Base-by-base conservation (phyloP, 2,329 filamentous ascomycete genomes). In the Xylariaceae sp. region DNA sequence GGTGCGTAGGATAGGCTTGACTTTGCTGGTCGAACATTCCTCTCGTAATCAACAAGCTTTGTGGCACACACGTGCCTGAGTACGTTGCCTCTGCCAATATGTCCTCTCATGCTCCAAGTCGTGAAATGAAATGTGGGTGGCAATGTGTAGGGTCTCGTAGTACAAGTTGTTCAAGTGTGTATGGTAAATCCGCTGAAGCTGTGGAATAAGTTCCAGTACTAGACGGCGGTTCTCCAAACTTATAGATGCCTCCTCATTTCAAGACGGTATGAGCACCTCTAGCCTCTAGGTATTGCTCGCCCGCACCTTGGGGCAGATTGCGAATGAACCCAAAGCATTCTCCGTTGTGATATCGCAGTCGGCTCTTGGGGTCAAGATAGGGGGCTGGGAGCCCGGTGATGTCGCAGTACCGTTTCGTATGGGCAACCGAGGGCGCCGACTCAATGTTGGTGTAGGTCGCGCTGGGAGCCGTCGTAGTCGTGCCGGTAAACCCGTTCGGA, bases 381-480 rank as follows among this genome's bases (percentile, higher is more conserved):
- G 87, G 86, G 30, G 90, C 89, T n/a, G 89, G 83, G 57, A 99
- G 73, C 1, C 94, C 95, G 1, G 94, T 99, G 61, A 99, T 81
- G 69, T 99, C 95, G 74, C 94, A 99, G 71, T 97, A 99, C 62
- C 87, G 88, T 70, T 86, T 90, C 65, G 89, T 82, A 58, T 90
- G 87, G 44, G 86, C 86, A 61, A 97, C 75, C 51, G 88, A 94
- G 36, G 94, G 94, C 3, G 94, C 92, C 42, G 89, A 90, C 69
- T 97, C 94, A 55, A 99, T 95, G 66, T 96, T 97, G 6, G 90
- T 96, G 69, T 97, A 99, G 1, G 94, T 96, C 31, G 87, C 87
- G 31, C 79, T 81, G 0, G 87, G 89, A 0, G 85, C 86, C 6
- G 75, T 73, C 1, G 71, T 67, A n/a, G 69, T 63, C 38, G 64